Evolutionary conservation across 345 rosid species (phyloP), one percentile per base, ranked within the genome.

Genomic region (Eucalyptus albens): DNA sequence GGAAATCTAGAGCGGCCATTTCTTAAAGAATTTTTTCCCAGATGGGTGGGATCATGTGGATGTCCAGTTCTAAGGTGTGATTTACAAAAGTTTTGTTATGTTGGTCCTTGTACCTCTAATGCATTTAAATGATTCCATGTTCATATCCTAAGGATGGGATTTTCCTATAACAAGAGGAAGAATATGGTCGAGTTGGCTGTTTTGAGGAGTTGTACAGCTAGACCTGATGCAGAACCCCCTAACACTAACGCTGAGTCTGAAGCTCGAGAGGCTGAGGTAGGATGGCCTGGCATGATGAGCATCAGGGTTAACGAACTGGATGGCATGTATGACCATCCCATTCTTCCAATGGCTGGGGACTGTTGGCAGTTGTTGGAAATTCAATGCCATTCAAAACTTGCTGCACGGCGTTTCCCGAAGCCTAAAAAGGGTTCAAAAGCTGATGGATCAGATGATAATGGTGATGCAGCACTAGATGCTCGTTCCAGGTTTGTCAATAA

Each of bases 201-300:
- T 88, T 90, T 97, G 86, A 94, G 99, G 81, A 98, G 94, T 86
- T 96, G 96, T 93, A 98, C 99, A 29, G 96, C 97, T 50, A 90
- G 92, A 37, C 94, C 93, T 22, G 99, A 95, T 92, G 94, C 95
- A 89, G 95, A 89, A 53, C 86, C 95, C 49, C 90, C 91, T 86
- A 93, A 92, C 91, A 90, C 92, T 90, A 95, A 94, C 88, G 89
- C 94, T 90, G 98, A 98, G 91, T 95, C 96, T 89, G 99, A 97
- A 90, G 94, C 92, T 86, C 96, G 96, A 88, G 98, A 97, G 88
- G 95, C 94, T 92, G 99, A 98, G 91, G 92, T 91, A 87, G 98
- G 99, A 51, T 97, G 99, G 98, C 99, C 99, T 90, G 99, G 99
- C 67, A 97, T 96, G 93, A 97, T 98, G 99, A 98, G 99, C 88